Evolutionary conservation across 1,284 basidiomycete species (phyloP).

Genomic region (Wolfiporia cocos): DNA sequence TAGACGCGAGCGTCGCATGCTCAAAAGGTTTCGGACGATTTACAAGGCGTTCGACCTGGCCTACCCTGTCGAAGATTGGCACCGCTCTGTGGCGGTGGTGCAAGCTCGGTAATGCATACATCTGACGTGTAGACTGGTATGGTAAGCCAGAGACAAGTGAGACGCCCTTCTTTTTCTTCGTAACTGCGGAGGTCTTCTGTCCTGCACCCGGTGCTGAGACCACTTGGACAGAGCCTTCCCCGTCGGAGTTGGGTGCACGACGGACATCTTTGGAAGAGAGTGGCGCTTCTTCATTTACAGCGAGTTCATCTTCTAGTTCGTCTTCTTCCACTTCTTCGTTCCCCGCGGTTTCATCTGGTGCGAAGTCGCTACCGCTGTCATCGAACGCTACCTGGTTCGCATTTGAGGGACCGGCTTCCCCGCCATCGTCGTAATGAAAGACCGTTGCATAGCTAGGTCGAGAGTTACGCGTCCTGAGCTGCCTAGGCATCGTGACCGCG

Average conservation of each 20-base stretch:
- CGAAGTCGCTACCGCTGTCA: slow-evolving; percentile 39
- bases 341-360: slow-evolving; percentile 23
- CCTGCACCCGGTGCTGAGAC: slow-evolving; percentile 6
- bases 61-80: slow-evolving; percentile 44
- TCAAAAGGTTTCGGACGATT: slow-evolving; percentile 43
- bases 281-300: slow-evolving; percentile 2
- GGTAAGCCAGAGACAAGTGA: slow-evolving; percentile 19
- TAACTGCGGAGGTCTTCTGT: slow-evolving; percentile 11
- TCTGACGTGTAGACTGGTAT: slow-evolving; percentile 36
- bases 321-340: slow-evolving; percentile 10
- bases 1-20: slow-evolving; percentile 21
- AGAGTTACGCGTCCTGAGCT: slow-evolving; percentile 29
- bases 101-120: slow-evolving; percentile 49
- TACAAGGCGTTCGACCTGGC: slow-evolving; percentile 50
- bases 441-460: slow-evolving; percentile 29
- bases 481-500: slow-evolving; percentile 26
- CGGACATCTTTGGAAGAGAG: neutral
- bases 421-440: slow-evolving; percentile 13
- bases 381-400: slow-evolving; percentile 5
- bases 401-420: slow-evolving; percentile 21
- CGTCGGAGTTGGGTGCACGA: slow-evolving; percentile 18
- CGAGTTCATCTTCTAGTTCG: neutral
- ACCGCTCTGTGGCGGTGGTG: slow-evolving; percentile 64
- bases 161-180: slow-evolving; percentile 19
- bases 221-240: slow-evolving; percentile 9